These are phyloP conservation scores for Larix kaempferi DNA, from an alignment of 75 land plant species.

Conservation along the genomic window DNA sequence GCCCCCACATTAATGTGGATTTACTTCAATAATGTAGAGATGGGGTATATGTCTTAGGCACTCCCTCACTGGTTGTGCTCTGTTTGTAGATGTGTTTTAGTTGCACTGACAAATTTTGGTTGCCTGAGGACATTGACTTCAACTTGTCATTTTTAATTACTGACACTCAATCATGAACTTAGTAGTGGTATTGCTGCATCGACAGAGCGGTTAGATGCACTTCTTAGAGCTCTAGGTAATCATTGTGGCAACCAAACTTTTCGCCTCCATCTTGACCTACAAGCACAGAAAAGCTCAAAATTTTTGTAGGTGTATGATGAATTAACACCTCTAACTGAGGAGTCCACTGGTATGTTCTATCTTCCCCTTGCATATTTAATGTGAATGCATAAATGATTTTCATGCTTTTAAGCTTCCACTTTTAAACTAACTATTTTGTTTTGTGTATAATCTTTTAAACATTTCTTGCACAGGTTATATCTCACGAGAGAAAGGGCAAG, in stretches of 20 bases:
- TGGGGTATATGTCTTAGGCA: no score
- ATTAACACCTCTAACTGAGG: neutral
- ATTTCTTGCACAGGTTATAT: constrained; percentile 22
- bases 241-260: constrained; percentile 13
- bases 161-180: neutral
- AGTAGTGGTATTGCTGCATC: constrained; percentile 50
- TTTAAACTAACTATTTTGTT: neutral
- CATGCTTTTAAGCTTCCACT: neutral
- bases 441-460: neutral
- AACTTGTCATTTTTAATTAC: no score
- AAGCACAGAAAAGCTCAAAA: neutral
- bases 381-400: neutral
- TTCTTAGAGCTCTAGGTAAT: constrained; percentile 22
- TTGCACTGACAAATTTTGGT: no score
- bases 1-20: no score
- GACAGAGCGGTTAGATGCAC: constrained; percentile 47
- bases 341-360: constrained; percentile 4
- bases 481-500: constrained; percentile 31
- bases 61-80: no score
- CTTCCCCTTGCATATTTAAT: neutral
- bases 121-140: no score
- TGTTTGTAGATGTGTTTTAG: no score
- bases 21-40: no score
- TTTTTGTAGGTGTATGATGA: neutral
- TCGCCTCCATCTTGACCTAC: neutral